Base-by-base conservation (phyloP, 179 eudicot species). In the Vitellaria paradoxa region DNA sequence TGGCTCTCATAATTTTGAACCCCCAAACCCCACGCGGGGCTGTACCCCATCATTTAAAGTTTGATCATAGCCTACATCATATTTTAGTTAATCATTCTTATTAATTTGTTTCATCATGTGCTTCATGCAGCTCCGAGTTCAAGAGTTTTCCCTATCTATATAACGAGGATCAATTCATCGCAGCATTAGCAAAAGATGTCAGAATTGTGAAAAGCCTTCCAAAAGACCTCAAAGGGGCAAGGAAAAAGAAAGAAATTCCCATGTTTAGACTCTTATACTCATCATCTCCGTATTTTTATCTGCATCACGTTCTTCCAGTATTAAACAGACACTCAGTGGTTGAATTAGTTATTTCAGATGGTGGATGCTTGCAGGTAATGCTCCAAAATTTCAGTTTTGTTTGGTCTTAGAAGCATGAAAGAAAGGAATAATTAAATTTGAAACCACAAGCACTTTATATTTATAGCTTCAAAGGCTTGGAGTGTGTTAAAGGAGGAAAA, bases 131-230 rank as follows among this genome's bases (percentile, higher is more conserved):
- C 80, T 86, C 91, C 45, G 83, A 91, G 79, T 94, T 93, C 80
- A 93, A 94, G 86, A 94, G 98, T 81, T 94, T 94, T 86, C 92
- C 97, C n/a, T 94, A 94, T 75, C 85, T 94, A 65, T 94, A 94
- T 64, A 89, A 93, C 57, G 98, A 93, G 90, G 98, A 91, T 81
- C 93, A 93, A 57, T 94, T 94, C 80, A 87, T 94, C 76, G 86
- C 85, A 47, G 93, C 97, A 72, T 79, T 94, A 79, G 88, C 89
- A 45, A 84, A 90, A 77, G 97, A 94, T 80, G 84, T 93, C 74
- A 88, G 81, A 65, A 82, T 94, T 62, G 96, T 94, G 42, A 94
- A 86, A 83, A 90, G 88, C 68, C 97, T 94, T 76, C 98, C 97
- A 5, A 94, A 94, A 85, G 79, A 88, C 84, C 97, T 93, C n/a